These are phyloP conservation scores for Thalassia testudinum DNA, from an alignment of 116 monocot species.

Conservation along the genomic window DNA sequence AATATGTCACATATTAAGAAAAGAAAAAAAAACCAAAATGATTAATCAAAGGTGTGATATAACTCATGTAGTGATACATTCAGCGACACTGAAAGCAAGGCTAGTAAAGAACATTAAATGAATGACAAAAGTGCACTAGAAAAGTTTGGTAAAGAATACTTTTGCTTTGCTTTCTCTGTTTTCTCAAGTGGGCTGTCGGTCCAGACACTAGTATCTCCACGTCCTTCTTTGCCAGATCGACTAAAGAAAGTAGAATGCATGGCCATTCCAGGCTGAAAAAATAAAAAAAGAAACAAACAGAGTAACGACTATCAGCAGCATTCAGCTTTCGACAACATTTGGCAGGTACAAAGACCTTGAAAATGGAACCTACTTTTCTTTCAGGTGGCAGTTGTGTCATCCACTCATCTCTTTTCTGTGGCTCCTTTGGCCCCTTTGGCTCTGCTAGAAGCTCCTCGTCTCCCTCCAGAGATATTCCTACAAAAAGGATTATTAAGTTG, in stretches of 20 bases:
- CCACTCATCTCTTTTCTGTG: constrained; percentile 84
- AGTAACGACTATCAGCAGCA: neutral
- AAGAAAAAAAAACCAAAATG: no score
- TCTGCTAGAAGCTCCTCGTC: constrained; percentile 84
- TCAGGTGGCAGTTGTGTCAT: constrained; percentile 94
- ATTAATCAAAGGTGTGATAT: no score
- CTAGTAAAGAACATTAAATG: no score
- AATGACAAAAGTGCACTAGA: no score
- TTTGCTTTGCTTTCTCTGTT: constrained; percentile 63
- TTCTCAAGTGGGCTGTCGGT: constrained; percentile 79
- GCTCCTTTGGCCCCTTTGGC: constrained; percentile 21
- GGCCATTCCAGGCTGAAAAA: constrained; percentile 52
- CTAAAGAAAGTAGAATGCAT: constrained; percentile 83
- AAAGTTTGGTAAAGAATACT: constrained; percentile 18
- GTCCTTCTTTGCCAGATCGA: constrained; percentile 56
- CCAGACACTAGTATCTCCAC: constrained; percentile 83
- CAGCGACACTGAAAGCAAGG: no score
- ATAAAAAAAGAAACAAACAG: neutral
- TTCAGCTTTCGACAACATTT: neutral
- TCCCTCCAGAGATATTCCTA: constrained; percentile 86
- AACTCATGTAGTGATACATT: no score
- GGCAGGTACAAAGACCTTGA: neutral
- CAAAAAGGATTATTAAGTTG: neutral
- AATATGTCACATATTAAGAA: no score
- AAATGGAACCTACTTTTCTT: constrained; percentile 47